Evolutionary conservation across 176 grass and related monocot genomes (phyloP).

Genomic region (Coix lacrymajobi): DNA sequence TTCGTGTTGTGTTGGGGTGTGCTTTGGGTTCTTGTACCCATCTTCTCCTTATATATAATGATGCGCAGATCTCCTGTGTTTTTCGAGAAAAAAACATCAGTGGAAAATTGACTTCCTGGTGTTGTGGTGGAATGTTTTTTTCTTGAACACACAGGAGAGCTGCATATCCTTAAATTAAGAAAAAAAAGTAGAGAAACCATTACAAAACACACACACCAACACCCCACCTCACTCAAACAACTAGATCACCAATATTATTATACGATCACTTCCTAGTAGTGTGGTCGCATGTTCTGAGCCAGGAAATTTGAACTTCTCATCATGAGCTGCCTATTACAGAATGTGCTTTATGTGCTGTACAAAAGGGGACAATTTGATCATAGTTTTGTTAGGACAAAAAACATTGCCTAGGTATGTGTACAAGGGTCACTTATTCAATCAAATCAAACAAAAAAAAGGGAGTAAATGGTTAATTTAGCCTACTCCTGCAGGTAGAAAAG

Average conservation of each 20-base stretch:
- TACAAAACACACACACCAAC: too few species aligned
- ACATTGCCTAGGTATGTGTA: background rate
- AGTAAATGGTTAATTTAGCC: slow-evolving; percentile 12
- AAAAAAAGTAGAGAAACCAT: too few species aligned
- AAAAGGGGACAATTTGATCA: background rate
- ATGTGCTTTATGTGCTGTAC: background rate
- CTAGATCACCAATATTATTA: too few species aligned
- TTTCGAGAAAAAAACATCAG: background rate
- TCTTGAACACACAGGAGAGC: too few species aligned
- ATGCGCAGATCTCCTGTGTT: too few species aligned
- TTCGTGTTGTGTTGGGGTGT: too few species aligned
- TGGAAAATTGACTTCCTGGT: background rate
- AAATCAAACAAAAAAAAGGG: background rate
- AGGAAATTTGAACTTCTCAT: background rate
- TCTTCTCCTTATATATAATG: too few species aligned
- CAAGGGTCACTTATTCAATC: background rate
- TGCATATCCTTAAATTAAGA: too few species aligned
- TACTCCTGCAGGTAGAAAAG: background rate
- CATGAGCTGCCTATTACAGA: background rate
- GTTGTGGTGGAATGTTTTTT: background rate
- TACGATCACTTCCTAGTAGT: too few species aligned
- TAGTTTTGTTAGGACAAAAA: background rate
- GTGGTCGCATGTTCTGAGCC: background rate
- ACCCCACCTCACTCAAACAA: too few species aligned
- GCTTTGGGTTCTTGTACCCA: too few species aligned